Base-by-base conservation (phyloP, 805 yeast genomes). In the Pichia paraexigua region DNA sequence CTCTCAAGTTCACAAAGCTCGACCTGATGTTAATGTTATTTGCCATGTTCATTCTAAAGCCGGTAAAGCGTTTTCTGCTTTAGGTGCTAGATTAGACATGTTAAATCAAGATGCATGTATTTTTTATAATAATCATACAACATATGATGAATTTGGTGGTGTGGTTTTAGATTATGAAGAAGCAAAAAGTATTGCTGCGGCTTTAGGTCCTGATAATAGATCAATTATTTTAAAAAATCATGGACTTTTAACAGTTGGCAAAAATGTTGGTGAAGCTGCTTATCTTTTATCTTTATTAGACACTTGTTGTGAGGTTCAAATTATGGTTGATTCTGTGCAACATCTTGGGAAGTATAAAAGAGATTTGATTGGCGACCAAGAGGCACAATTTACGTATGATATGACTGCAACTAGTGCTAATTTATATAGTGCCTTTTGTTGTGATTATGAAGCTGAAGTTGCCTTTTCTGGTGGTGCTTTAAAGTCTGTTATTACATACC, bases 81-180 rank as follows among this genome's bases (percentile, higher is more conserved):
- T 83, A 60, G 88, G 85, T 37, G 72, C 72, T 58, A 80, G 80
- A 17, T 69, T 87, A 56, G 90, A 85, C 52, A 87, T 87, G 92
- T 60, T 87, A 55, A 85, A 81, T 67, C 95, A 87, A 69, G 95
- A 87, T 59, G 83, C 73, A 6, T 84, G 90, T 64, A 69, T 73
- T 13, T 79, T 87, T 59, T 82, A 83, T 72, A 77, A 82, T 32
- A 69, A 71, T 45, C 92, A 85, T 56, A 66, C 82, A 1, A 89
- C 85, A 3, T 85, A 84, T 66, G 53, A 60, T 24, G 77, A 79
- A 61, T 86, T 85, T 65, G 94, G 92, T 30, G 95, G 94, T 40
- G 86, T 86, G 50, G 95, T 88, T 0, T 58, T 85, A 24, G 85
- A 82, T 57, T 71, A 68, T 18, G 78, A 75, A 48, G 90, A 85